Conservation (phyloP, 805 yeast genomes). For the Candida dajiaensis region DNA sequence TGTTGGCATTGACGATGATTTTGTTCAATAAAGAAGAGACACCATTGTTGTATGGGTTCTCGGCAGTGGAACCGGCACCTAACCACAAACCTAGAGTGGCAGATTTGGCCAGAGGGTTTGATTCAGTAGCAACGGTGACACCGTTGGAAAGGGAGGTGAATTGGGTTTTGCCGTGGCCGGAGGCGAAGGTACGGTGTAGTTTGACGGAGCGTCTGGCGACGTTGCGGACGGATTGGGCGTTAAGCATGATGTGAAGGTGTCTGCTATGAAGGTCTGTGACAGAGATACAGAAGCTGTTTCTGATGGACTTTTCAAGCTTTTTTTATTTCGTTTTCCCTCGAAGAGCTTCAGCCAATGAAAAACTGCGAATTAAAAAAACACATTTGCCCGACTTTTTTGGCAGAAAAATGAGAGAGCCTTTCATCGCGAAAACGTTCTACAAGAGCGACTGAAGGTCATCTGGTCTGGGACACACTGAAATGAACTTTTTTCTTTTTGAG, state of each 20-base stretch:
- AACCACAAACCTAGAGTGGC: conserved; percentile 64
- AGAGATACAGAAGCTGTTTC: neutral
- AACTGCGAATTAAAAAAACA: conserved; percentile 15
- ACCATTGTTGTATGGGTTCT: conserved; percentile 80
- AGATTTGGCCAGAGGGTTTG: conserved; percentile 46
- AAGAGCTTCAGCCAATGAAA: conserved; percentile 15
- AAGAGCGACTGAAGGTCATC: neutral
- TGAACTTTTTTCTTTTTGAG: neutral
- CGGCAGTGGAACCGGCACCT: conserved; percentile 77
- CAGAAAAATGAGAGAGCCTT: neutral
- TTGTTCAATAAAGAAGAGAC: conserved; percentile 59
- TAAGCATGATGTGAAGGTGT: conserved; percentile 15
- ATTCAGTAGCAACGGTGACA: conserved; percentile 64
- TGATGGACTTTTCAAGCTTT: neutral
- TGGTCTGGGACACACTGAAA: neutral
- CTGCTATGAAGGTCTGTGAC: conserved; percentile 1
- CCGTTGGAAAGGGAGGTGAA: conserved; percentile 73
- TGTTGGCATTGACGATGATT: conserved; percentile 34
- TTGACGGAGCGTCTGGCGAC: conserved; percentile 12
- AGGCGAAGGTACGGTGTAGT: conserved; percentile 47
- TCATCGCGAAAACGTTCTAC: neutral
- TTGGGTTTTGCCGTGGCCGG: conserved; percentile 54
- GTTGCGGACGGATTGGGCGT: conserved; percentile 19
- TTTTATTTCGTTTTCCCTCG: neutral
- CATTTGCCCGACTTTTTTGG: neutral